phyloP scores from a whole-genome alignment of 768 basidiomycete species.

The Lentinus brumalis region DNA sequence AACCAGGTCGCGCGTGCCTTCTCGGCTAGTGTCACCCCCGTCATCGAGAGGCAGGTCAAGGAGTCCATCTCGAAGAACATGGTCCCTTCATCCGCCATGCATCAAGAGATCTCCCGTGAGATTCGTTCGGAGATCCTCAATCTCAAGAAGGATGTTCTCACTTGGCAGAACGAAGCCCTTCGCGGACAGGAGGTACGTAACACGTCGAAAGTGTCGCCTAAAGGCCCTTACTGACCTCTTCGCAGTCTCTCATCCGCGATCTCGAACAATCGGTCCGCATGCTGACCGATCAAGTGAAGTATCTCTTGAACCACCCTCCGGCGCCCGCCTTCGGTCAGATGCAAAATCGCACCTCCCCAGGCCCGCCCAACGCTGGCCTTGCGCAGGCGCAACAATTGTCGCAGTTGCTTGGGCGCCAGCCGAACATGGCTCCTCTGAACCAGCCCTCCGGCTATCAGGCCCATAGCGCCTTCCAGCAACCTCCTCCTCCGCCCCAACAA shows the following conservation, averaged over 20 bases:
- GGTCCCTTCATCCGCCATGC: constrained; percentile 73
- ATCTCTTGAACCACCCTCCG: constrained; percentile 56
- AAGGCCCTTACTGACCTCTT: neutral
- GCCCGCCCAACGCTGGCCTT: constrained; percentile 21
- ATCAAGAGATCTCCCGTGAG: constrained; percentile 78
- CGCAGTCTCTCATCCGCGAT: constrained; percentile 73
- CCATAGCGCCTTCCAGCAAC: constrained; percentile 33
- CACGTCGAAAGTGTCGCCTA: neutral
- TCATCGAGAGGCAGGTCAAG: constrained; percentile 82
- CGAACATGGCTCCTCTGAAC: constrained; percentile 41
- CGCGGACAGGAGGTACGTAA: constrained; percentile 73
- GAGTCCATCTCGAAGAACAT: constrained; percentile 74
- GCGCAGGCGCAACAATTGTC: constrained; percentile 26
- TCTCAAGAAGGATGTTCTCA: constrained; percentile 77
- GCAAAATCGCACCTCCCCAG: constrained; percentile 26
- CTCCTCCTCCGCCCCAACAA: constrained; percentile 33
- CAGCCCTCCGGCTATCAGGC: constrained; percentile 33
- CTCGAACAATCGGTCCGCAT: constrained; percentile 76
- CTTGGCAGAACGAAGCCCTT: constrained; percentile 80
- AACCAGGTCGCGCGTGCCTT: constrained; percentile 76
- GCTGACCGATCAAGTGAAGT: constrained; percentile 83
- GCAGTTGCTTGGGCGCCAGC: constrained; percentile 31
- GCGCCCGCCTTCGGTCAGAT: constrained; percentile 21
- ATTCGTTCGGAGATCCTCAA: constrained; percentile 73
- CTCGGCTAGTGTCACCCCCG: constrained; percentile 68